These are phyloP conservation scores for Murraya koenigii DNA, from an alignment of 345 rosid species.

Conservation along the genomic window DNA sequence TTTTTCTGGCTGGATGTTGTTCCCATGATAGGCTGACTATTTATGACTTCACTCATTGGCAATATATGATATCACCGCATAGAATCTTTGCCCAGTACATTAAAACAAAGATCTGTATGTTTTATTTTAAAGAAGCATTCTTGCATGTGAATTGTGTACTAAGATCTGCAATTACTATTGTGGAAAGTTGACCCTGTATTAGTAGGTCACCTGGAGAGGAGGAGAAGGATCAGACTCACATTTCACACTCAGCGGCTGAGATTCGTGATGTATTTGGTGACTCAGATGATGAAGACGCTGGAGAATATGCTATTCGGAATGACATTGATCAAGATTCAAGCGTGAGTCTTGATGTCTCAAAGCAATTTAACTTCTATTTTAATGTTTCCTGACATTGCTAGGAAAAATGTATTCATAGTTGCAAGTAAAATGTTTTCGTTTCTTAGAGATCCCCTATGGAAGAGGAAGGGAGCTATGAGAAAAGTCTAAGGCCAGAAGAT, in stretches of 20 bases:
- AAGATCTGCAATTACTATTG: conserved; percentile 4
- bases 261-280: conserved; percentile 99
- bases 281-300: conserved; percentile 90
- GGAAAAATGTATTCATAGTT: neutral
- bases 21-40: neutral
- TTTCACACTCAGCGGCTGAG: conserved; percentile 65
- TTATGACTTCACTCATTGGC: neutral
- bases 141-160: conserved; percentile 17
- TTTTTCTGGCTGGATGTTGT: neutral
- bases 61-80: neutral
- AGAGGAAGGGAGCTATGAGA: conserved; percentile 77
- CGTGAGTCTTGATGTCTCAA: conserved; percentile 43
- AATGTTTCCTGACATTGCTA: conserved; percentile 4
- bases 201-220: conserved; percentile 53
- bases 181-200: conserved; percentile 24
- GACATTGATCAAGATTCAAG: conserved; percentile 64
- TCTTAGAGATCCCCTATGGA: conserved; percentile 71
- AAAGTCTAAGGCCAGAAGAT: conserved; percentile 69
- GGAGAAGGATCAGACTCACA: conserved; percentile 64
- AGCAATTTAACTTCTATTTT: neutral
- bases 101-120: conserved; percentile 5
- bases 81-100: neutral
- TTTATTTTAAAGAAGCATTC: conserved; percentile 8
- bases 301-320: conserved; percentile 60
- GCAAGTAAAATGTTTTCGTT: conserved; percentile 20